Evolutionary conservation across 2,329 filamentous ascomycete genomes (phyloP), one percentile per base, ranked within the genome.

Genomic region (Phyllachora maydis): DNA sequence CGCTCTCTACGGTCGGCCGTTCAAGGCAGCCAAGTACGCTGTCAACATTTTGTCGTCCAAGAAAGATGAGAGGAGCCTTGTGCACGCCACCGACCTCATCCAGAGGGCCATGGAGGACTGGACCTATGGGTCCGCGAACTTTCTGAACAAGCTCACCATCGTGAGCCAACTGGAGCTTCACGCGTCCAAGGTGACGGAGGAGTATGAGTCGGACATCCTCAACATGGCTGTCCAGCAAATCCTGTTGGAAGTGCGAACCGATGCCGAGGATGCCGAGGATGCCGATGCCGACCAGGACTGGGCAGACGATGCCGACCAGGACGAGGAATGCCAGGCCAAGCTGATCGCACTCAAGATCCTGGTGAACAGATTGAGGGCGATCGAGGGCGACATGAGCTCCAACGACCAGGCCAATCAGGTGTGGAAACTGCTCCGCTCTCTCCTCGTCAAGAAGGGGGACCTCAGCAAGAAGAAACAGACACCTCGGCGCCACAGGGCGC

Each of bases 21-120:
- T 78, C 8, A 72, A 73, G 41, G 77, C 79, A 6, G 79, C 85
- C 12, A 98, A 98, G 47, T 82, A 95, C 49, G 88, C 88, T 0
- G 70, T 95, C 23, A 83, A 79, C 14, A 82, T 98, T 32, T 59
- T 98, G 25, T 67, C 92, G 47, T 71, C 77, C 17, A 72, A 71
- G 35, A 56, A 57, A 21, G 59, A 67, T 12, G 69, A 83, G 35
- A 88, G 79, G 43, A 75, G 59, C 34, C 49, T 83, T 39, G 74
- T 90, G 52, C 77, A 81, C 29, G 78, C 81, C 6, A 82, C 74
- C 25, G 82, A 90, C 35, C 59, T 98, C 8, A 49, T 93, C 6
- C 65, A 73, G 26, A 76, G 73, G 41, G 73, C 73, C 28, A 65
- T 78, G 32, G 69, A 78, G 32, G 63, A 68, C 23, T 83, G 77